These are phyloP conservation scores for Solanum verrucosum DNA, from an alignment of 257 asterid genomes.

Conservation along the genomic window DNA sequence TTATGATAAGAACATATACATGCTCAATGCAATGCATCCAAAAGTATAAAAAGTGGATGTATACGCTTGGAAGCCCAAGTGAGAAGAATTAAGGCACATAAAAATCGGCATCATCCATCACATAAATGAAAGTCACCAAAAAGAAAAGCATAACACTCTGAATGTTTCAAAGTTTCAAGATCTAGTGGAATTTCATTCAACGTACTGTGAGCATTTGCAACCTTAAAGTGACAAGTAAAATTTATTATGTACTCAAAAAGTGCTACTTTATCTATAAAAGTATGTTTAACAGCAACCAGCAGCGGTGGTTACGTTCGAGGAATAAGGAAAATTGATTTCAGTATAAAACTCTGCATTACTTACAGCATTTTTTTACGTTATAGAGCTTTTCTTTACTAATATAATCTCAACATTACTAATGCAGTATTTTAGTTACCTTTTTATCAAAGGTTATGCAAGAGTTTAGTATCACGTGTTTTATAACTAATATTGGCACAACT, in stretches of 20 bases:
- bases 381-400: neutral
- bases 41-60: neutral
- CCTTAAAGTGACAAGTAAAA: neutral
- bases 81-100: neutral
- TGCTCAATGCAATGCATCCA: neutral
- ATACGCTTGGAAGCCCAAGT: neutral
- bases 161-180: neutral
- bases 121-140: neutral
- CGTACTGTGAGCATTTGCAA: neutral
- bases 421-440: neutral
- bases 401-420: neutral
- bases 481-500: neutral
- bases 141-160: neutral
- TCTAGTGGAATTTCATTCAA: neutral
- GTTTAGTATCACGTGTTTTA: neutral
- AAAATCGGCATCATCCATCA: neutral
- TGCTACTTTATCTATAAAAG: neutral
- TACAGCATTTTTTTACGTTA: neutral
- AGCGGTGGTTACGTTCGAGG: neutral
- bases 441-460: neutral
- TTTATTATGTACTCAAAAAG: neutral
- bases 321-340: neutral
- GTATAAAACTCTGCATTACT: neutral
- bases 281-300: neutral
- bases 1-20: neutral